Evolutionary conservation across 768 basidiomycete species (phyloP).

Genomic region (Kondoa subrosea): DNA sequence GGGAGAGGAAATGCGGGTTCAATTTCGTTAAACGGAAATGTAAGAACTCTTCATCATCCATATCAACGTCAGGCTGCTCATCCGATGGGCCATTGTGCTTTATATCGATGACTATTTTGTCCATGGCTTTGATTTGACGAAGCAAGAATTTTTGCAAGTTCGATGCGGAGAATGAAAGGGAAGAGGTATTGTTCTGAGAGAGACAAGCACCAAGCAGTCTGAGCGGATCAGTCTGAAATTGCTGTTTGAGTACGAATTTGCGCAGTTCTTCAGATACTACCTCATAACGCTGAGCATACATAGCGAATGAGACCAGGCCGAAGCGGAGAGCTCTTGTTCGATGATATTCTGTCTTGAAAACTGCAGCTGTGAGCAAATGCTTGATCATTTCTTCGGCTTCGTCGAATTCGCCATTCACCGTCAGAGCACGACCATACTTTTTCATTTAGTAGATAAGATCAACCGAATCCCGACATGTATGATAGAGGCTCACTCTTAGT

Average conservation of each 20-base stretch:
- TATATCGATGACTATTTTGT: slow-evolving; percentile 2
- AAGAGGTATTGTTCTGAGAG: slow-evolving; percentile 50
- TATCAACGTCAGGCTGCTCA: slow-evolving; percentile 24
- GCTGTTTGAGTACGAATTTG: slow-evolving; percentile 54
- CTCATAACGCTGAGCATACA: slow-evolving; percentile 42
- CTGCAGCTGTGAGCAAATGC: slow-evolving; percentile 54
- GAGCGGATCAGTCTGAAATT: slow-evolving; percentile 73
- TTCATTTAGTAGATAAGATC: slow-evolving; percentile 24
- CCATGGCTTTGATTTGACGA: slow-evolving; percentile 35
- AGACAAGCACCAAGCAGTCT: slow-evolving; percentile 59
- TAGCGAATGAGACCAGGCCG: slow-evolving; percentile 55
- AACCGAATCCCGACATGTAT: neutral
- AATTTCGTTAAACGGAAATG: slow-evolving; percentile 43
- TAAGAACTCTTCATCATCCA: slow-evolving; percentile 5
- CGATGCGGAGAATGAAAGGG: slow-evolving; percentile 58
- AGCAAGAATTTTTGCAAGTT: slow-evolving; percentile 70
- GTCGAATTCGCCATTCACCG: slow-evolving; percentile 43
- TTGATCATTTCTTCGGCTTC: slow-evolving; percentile 57
- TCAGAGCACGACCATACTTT: slow-evolving; percentile 29
- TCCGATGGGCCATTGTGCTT: slow-evolving; percentile 29
- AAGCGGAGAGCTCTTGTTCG: slow-evolving; percentile 57
- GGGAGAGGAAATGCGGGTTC: slow-evolving; percentile 52
- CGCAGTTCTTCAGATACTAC: slow-evolving; percentile 58
- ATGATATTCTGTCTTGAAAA: slow-evolving; percentile 40
- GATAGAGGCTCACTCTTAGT: slow-evolving; percentile 48